Evolutionary conservation across 345 rosid species (phyloP).

Genomic region (Eucalyptus curtisii): DNA sequence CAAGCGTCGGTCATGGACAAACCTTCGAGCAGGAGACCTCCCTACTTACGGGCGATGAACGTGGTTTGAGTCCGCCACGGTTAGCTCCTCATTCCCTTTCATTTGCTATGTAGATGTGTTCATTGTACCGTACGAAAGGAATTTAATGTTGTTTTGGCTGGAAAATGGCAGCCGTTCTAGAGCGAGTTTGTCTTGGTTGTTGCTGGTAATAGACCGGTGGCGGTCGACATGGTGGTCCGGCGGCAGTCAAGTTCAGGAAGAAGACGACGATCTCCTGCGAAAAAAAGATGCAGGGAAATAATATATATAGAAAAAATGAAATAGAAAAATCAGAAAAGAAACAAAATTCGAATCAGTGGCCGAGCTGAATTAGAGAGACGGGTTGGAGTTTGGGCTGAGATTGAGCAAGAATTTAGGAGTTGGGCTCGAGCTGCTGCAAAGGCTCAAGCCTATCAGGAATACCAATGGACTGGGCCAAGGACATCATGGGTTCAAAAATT

Average conservation of each 20-base stretch:
- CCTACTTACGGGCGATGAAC: background rate
- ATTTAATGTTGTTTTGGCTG: background rate
- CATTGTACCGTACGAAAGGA: background rate
- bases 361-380: background rate
- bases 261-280: background rate
- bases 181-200: background rate
- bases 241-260: background rate
- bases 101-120: background rate
- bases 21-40: background rate
- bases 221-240: too few species aligned
- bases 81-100: background rate
- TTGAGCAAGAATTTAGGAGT: background rate
- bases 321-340: too few species aligned
- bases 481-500: background rate
- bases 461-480: background rate
- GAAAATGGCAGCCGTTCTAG: background rate
- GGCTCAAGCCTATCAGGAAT: background rate
- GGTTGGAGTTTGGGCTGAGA: background rate
- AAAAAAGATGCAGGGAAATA: rapidly evolving
- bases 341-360: background rate
- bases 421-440: too few species aligned
- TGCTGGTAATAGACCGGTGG: background rate
- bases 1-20: background rate
- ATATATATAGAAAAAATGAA: too few species aligned
- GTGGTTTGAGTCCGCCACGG: background rate